Evolutionary conservation across 148 eudicot genomes (phyloP).

Genomic region (Cornus suecica): DNA sequence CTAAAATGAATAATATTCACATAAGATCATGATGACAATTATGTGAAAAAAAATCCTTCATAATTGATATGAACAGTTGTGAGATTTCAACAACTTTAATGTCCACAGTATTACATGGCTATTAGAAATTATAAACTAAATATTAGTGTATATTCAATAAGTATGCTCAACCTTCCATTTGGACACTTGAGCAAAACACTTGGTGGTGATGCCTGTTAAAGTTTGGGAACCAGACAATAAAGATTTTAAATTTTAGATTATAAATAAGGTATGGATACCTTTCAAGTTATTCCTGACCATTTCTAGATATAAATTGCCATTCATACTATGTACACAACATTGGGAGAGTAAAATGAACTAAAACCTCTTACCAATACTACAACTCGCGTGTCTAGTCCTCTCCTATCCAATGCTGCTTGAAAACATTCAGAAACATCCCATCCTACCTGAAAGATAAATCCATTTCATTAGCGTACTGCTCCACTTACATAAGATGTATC

Average conservation of each 20-base stretch:
- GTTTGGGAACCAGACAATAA: background rate
- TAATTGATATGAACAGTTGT: too few relatives aligned
- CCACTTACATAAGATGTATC: background rate
- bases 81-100: too few relatives aligned
- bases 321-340: background rate
- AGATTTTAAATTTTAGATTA: background rate
- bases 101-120: too few relatives aligned
- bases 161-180: too few relatives aligned
- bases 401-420: slow-evolving; percentile 58
- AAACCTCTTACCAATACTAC: slow-evolving; percentile 60
- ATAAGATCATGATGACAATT: too few relatives aligned
- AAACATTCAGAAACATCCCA: slow-evolving; percentile 68
- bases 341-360: background rate
- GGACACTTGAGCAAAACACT: too few relatives aligned
- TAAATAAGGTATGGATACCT: background rate
- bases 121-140: too few relatives aligned
- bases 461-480: background rate
- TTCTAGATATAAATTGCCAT: background rate
- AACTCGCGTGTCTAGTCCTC: slow-evolving; percentile 66
- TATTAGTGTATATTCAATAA: too few relatives aligned
- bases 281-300: background rate
- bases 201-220: too few relatives aligned
- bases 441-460: slow-evolving; percentile 49
- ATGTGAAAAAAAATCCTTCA: too few relatives aligned
- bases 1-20: too few relatives aligned